phyloP scores from a whole-genome alignment of 2,329 filamentous ascomycete genomes.

The Cladophialophora carrionii region DNA sequence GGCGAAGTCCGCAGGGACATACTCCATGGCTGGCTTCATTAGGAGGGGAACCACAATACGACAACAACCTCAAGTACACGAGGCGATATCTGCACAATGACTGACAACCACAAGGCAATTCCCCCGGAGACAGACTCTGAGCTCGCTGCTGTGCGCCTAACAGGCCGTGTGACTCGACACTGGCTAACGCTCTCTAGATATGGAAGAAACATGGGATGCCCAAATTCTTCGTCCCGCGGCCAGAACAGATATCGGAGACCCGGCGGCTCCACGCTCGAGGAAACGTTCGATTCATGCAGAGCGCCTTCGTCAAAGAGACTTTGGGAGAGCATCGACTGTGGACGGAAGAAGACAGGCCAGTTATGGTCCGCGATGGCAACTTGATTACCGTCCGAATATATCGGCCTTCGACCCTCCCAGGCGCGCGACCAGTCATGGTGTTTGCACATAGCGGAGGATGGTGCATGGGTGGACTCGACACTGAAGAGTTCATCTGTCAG shows the following conservation, averaged over 20 bases:
- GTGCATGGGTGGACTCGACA: slow-evolving; percentile 29
- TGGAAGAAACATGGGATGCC: slow-evolving; percentile 25
- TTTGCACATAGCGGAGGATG: slow-evolving; percentile 27
- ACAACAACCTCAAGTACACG: background rate
- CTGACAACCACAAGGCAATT: background rate
- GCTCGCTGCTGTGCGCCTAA: slow-evolving; percentile 19
- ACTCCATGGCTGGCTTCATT: background rate
- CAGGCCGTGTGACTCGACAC: background rate
- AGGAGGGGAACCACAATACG: background rate
- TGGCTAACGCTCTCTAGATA: slow-evolving; percentile 21
- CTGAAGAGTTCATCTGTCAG: slow-evolving; percentile 29
- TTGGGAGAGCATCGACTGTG: slow-evolving; percentile 16
- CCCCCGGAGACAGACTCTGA: slow-evolving; percentile 21
- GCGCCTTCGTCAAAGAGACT: slow-evolving; percentile 25
- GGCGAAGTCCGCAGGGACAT: background rate
- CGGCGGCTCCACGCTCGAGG: slow-evolving; percentile 17
- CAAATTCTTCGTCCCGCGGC: slow-evolving; percentile 25
- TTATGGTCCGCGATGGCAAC: slow-evolving; percentile 17
- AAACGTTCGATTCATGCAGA: slow-evolving; percentile 28
- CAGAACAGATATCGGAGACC: slow-evolving; percentile 21
- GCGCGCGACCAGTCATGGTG: slow-evolving; percentile 23
- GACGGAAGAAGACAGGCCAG: slow-evolving; percentile 24
- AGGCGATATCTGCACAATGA: slow-evolving; percentile 5
- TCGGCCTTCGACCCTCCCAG: slow-evolving; percentile 8
- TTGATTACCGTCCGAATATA: slow-evolving; percentile 26